Conservation (phyloP, 1,139 yeast genomes). For the Saccharomycopsis phalli region DNA sequence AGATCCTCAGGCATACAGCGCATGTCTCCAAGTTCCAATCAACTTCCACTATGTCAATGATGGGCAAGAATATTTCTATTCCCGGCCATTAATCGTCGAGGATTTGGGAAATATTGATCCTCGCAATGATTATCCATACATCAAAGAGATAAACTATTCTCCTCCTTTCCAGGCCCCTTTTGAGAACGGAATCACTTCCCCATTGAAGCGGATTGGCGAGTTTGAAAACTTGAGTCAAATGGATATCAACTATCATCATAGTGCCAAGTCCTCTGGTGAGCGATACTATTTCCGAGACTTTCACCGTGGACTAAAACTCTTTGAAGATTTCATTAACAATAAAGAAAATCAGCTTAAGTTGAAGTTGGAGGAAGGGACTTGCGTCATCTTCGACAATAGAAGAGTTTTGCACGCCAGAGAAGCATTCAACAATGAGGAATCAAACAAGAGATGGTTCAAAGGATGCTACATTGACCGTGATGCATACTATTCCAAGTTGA, state of each 20-base stretch:
- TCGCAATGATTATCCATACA: constrained; percentile 29
- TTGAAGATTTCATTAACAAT: constrained; percentile 51
- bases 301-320: constrained; percentile 46
- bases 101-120: constrained; percentile 31
- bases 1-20: constrained; percentile 61
- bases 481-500: constrained; percentile 52
- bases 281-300: constrained; percentile 42
- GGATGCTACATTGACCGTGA: constrained; percentile 75
- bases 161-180: constrained; percentile 86
- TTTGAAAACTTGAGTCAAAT: constrained; percentile 16
- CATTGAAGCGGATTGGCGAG: constrained; percentile 25
- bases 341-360: constrained; percentile 47
- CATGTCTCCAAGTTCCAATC: constrained; percentile 53
- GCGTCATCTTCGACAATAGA: constrained; percentile 67
- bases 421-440: constrained; percentile 30
- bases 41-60: constrained; percentile 65
- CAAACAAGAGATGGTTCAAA: constrained; percentile 53
- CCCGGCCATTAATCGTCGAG: constrained; percentile 60
- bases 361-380: constrained; percentile 52
- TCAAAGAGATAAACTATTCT: constrained; percentile 61
- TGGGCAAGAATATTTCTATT: constrained; percentile 53
- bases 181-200: constrained; percentile 42
- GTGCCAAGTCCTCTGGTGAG: constrained; percentile 28
- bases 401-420: constrained; percentile 64
- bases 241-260: constrained; percentile 18